Percentiles rank a stretch among this genome's conserved stretches.
Conservation (phyloP, 2,329 filamentous ascomycete species). For the Pseudogymnoascus sp. region DNA sequence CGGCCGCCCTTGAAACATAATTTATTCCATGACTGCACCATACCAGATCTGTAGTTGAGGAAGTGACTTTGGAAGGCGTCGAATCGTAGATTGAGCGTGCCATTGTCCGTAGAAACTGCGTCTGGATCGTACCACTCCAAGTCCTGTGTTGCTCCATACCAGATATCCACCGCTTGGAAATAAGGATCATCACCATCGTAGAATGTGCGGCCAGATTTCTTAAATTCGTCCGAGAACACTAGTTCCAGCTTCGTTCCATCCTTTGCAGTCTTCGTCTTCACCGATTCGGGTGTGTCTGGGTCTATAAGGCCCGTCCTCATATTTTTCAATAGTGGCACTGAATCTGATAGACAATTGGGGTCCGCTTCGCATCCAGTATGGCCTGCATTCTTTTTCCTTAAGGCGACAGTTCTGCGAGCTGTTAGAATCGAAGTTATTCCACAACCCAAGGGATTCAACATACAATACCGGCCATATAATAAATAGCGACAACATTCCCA, state of each 20-base stretch:
- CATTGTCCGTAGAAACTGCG: conserved; percentile 52
- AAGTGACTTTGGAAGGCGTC: conserved; percentile 57
- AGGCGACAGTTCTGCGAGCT: conserved; percentile 45
- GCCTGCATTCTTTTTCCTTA: conserved; percentile 26
- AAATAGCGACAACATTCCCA: conserved; percentile 56
- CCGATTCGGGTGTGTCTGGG: conserved; percentile 54
- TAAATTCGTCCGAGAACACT: conserved; percentile 68
- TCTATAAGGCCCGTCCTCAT: conserved; percentile 54
- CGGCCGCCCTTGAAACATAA: conserved; percentile 64
- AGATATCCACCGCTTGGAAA: conserved; percentile 58
- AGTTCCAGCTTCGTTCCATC: conserved; percentile 55
- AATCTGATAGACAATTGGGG: conserved; percentile 30
- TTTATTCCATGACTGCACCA: conserved; percentile 68
- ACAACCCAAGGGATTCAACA: conserved; percentile 22
- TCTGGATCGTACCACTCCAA: conserved; percentile 65
- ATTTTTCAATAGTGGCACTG: conserved; percentile 45
- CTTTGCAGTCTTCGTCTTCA: conserved; percentile 43
- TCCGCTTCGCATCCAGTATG: conserved; percentile 29
- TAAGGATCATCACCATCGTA: conserved; percentile 63
- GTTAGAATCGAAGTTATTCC: conserved; percentile 19
- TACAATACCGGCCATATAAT: conserved; percentile 64
- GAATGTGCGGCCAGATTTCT: conserved; percentile 56
- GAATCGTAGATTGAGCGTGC: conserved; percentile 54
- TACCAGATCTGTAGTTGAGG: conserved; percentile 60
- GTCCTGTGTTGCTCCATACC: conserved; percentile 65